A percentile compares a stretch with the other conserved stretches of the same genome.
These are phyloP conservation scores for Leishmania guyanensis DNA, from an alignment of 208 protist genomes.

Conservation along the genomic window DNA sequence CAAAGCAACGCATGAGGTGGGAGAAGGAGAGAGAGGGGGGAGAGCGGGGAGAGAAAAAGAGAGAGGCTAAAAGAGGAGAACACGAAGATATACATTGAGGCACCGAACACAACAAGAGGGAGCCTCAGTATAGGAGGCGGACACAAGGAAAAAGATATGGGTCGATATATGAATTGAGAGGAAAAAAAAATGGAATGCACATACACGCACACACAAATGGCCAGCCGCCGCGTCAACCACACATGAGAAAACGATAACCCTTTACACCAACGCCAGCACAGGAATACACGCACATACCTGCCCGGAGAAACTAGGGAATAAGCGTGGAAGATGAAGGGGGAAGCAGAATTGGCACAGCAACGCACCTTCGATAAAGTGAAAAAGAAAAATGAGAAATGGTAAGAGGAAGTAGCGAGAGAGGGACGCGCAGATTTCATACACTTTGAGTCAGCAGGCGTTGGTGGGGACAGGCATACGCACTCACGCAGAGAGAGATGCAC, in stretches of 20 bases:
- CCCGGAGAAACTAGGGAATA: not conserved
- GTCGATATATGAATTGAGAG: not conserved
- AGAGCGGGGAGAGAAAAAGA: not conserved
- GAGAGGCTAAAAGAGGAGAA: not conserved
- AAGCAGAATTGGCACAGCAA: not conserved
- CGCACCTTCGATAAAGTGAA: not conserved
- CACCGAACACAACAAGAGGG: not conserved
- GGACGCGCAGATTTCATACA: not conserved
- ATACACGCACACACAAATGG: not conserved
- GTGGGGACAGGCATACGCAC: not conserved
- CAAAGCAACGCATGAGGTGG: not conserved
- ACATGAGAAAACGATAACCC: not conserved
- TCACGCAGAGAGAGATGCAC: not conserved
- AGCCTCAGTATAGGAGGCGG: not conserved
- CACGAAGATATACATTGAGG: too few species aligned
- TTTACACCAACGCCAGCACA: not conserved
- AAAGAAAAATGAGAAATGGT: not conserved
- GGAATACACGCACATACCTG: not conserved
- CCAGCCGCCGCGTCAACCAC: not conserved
- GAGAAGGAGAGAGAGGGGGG: not conserved
- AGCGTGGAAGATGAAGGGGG: not conserved
- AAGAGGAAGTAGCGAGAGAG: not conserved
- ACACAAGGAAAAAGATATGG: not conserved
- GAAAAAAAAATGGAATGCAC: slow-evolving; percentile 16
- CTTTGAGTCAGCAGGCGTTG: not conserved